phyloP scores from a whole-genome alignment of 1,284 basidiomycete genomes.

The Ustilago nuda region DNA sequence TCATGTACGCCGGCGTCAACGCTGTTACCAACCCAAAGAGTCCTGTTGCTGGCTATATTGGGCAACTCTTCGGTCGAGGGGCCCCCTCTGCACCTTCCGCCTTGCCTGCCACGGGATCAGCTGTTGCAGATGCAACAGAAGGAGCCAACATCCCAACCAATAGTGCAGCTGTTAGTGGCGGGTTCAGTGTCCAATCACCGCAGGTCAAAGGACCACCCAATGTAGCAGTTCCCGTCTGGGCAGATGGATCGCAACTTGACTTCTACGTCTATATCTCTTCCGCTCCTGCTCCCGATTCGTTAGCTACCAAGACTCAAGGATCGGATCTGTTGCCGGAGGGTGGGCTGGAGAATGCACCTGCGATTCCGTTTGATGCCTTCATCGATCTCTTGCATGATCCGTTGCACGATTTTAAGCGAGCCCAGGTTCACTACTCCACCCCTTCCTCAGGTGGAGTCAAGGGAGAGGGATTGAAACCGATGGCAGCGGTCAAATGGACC shows the following conservation, averaged over 20 bases:
- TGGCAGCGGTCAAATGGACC: conserved; percentile 54
- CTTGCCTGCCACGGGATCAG: not conserved
- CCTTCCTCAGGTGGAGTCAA: not conserved
- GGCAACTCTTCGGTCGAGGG: conserved; percentile 29
- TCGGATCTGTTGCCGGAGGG: conserved; percentile 41
- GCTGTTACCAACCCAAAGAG: conserved; percentile 40
- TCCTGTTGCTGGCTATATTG: conserved; percentile 32
- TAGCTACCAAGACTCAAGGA: conserved; percentile 41
- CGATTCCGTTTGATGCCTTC: conserved; percentile 42
- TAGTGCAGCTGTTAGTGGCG: not conserved
- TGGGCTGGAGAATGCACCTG: conserved; percentile 18
- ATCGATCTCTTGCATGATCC: conserved; percentile 37
- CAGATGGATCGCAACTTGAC: conserved; percentile 33
- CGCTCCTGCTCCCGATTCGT: conserved; percentile 17
- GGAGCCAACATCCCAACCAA: not conserved
- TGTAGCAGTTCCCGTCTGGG: conserved; percentile 43
- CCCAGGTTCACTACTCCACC: conserved; percentile 1
- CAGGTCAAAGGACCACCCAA: conserved; percentile 28
- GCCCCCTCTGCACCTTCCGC: not conserved
- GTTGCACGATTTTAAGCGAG: conserved; percentile 3
- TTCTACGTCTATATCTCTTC: conserved; percentile 55
- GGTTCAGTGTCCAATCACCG: not conserved
- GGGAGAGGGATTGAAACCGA: conserved; percentile 9
- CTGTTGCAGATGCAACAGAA: not conserved
- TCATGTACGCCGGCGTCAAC: conserved; percentile 49